Conservation (phyloP, 345 rosid species). For the Lepidium aucheri region DNA sequence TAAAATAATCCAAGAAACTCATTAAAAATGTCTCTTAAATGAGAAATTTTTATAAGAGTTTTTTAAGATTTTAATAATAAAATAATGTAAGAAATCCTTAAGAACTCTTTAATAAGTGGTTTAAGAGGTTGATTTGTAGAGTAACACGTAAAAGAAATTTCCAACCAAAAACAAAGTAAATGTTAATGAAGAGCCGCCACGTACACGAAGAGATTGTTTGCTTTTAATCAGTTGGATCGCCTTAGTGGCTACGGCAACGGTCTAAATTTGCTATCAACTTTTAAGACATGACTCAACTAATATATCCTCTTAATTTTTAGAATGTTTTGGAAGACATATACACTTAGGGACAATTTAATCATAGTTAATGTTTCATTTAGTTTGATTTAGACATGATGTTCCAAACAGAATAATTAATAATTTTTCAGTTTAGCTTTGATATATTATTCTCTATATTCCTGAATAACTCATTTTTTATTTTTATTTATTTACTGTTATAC, state of each 20-base stretch:
- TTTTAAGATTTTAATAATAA: too few relatives aligned
- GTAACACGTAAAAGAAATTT: constrained; percentile 11
- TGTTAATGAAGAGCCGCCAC: constrained; percentile 3
- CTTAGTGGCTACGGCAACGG: constrained; percentile 29
- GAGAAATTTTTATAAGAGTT: too few relatives aligned
- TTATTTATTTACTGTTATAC: too few relatives aligned
- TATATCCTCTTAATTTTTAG: constrained; percentile 8
- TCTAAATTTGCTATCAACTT: constrained; percentile 27
- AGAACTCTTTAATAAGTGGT: too few relatives aligned
- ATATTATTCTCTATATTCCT: too few relatives aligned
- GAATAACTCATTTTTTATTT: too few relatives aligned
- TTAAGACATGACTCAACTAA: constrained; percentile 26
- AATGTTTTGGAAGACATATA: constrained; percentile 5
- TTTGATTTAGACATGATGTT: constrained; percentile 12
- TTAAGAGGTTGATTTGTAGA: constrained; percentile 9
- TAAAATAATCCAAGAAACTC: too few relatives aligned
- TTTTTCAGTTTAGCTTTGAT: too few relatives aligned
- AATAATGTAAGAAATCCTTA: too few relatives aligned
- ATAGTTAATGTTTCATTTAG: constrained; percentile 10
- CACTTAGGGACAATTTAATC: constrained; percentile 16
- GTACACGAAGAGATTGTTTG: background rate
- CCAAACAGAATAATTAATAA: background rate
- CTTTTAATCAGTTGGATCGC: constrained; percentile 17
- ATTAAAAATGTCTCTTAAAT: too few relatives aligned
- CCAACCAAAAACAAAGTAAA: constrained; percentile 8